Base-by-base conservation (phyloP, 257 asterid genomes). In the Rhazya stricta region DNA sequence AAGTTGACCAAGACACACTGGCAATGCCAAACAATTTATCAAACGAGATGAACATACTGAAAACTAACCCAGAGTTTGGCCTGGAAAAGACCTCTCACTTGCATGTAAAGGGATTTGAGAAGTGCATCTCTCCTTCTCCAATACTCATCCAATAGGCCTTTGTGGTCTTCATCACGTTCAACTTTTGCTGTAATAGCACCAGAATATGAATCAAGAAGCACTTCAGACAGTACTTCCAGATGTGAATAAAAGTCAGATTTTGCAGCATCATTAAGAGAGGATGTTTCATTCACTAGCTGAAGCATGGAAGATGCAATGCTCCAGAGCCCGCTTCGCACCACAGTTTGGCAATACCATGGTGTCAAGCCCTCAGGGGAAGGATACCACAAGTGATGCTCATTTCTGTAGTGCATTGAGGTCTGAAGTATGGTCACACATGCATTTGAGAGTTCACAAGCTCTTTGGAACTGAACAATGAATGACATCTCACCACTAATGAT, bases 361-460 rank as follows among this genome's bases (percentile, higher is more conserved):
- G 89, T 88, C 83, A 92, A 85, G 79, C 99, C 96, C 83, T 89
- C 96, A 45, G 87, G 83, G 16, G 89, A 86, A 76, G 97, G 97
- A 82, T 94, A 92, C 97, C 99, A 92, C 79, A 92, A 72, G 83
- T 87, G 87, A 77, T 94, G 84, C 82, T 90, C 92, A 72, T 85
- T 87, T 86, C 89, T 85, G 83, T 89, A 90, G 41, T 86, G 88
- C 85, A 82, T 79, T 79, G 95, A 84, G 67, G 92, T 85, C 77
- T 79, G 88, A 84, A 90, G 83, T 77, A 94, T 46, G 36, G 85
- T 85, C 74, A 88, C 97, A 77, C 94, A 94, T 50, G 91, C 96
- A 81, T 87, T 86, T 79, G 96, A 89, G 42, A 94, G 89, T 83
- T 94, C 97, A 87, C 90, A 85, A 83, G 89, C 89, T 85, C 96